Evolutionary conservation across 2,329 filamentous ascomycete genomes (phyloP), one percentile per base, ranked within the genome.

Genomic region (Biscogniauxia sp.): DNA sequence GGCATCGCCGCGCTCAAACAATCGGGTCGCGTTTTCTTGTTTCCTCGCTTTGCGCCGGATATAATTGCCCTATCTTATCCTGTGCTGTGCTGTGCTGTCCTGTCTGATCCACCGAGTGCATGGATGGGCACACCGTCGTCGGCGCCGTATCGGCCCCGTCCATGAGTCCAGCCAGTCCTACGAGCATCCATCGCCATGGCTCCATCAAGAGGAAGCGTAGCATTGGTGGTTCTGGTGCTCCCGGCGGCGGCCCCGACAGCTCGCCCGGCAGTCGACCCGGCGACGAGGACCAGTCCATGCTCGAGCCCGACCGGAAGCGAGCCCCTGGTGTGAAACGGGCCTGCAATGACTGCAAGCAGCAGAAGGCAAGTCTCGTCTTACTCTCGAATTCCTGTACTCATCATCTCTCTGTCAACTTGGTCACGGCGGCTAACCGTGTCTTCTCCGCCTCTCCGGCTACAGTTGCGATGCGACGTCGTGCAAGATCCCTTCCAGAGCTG

Each of bases 261-360:
- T 88, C 85, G 65, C 85, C 86, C 3, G 84, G 81, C 25, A 88
- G 84, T 64, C 70, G 62, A 69, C 78, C 81, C 55, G 81, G 80
- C 60, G 82, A 82, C 59, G 80, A 86, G 60, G 85, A 87, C 61
- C 84, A 86, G 26, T 80, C 86, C 59, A 74, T 79, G 55, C 77
- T 79, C 54, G 81, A 84, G 56, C 75, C 80, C 53, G 84, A 87
- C 69, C 85, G 84, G 76, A 86, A 86, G 75, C 82, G 86, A 62
- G 85, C 88, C 66, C 87, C 87, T 25, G 87, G 87, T 58, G 87
- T 89, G 54, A 92, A 94, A 79, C 83, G 91, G 69, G 91, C 91
- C 5, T 94, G 91, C 76, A 93, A 93, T 72, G 90, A 94, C 75
- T 94, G 90, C 73, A 84, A 90, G 63, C 91, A 94, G 77, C 91